Percentiles rank a stretch among this genome's conserved stretches.
phyloP scores from a whole-genome alignment of 352 stramenopile genomes.

The Pythium guiyangense region DNA sequence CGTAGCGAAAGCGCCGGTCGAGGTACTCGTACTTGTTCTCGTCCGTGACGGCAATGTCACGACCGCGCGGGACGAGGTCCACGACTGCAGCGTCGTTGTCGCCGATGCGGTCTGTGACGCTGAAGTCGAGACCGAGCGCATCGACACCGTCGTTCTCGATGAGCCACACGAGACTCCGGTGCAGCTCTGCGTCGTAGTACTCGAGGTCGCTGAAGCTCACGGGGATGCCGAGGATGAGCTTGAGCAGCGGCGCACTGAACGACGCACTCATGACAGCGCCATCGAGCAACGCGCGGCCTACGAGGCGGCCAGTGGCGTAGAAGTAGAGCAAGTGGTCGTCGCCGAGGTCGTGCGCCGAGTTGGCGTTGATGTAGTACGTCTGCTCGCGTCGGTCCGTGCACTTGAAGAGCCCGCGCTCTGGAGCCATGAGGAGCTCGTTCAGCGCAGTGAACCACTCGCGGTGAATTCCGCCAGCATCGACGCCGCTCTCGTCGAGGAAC shows the following conservation, averaged over 20 bases:
- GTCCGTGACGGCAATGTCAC: slow-evolving; percentile 77
- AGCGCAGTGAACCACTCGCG: slow-evolving; percentile 92
- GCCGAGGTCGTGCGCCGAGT: slow-evolving; percentile 24
- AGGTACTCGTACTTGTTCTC: slow-evolving; percentile 91
- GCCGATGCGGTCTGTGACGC: slow-evolving; percentile 13
- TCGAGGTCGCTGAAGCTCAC: slow-evolving; percentile 40
- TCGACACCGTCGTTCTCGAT: slow-evolving; percentile 33
- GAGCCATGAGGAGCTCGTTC: slow-evolving; percentile 30
- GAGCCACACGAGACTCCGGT: slow-evolving; percentile 51
- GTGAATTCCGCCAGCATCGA: slow-evolving; percentile 84
- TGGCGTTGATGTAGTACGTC: slow-evolving; percentile 43
- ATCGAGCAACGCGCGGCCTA: slow-evolving; percentile 65
- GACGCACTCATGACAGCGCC: slow-evolving; percentile 73
- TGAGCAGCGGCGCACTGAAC: slow-evolving; percentile 72
- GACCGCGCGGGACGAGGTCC: slow-evolving; percentile 36
- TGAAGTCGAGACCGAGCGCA: slow-evolving; percentile 39
- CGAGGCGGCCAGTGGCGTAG: slow-evolving; percentile 36
- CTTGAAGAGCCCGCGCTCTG: slow-evolving; percentile 27
- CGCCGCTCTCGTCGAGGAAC: slow-evolving; percentile 79
- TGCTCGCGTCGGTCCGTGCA: slow-evolving; percentile 40
- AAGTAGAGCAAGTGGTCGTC: slow-evolving; percentile 38
- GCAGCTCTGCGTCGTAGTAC: slow-evolving; percentile 32
- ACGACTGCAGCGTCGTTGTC: slow-evolving; percentile 13
- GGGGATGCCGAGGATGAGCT: slow-evolving; percentile 39
- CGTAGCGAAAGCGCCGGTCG: slow-evolving; percentile 85